These are phyloP conservation scores for Chytriomyces confervae DNA, from an alignment of 192 early-diverging fungal genomes.

Conservation along the genomic window DNA sequence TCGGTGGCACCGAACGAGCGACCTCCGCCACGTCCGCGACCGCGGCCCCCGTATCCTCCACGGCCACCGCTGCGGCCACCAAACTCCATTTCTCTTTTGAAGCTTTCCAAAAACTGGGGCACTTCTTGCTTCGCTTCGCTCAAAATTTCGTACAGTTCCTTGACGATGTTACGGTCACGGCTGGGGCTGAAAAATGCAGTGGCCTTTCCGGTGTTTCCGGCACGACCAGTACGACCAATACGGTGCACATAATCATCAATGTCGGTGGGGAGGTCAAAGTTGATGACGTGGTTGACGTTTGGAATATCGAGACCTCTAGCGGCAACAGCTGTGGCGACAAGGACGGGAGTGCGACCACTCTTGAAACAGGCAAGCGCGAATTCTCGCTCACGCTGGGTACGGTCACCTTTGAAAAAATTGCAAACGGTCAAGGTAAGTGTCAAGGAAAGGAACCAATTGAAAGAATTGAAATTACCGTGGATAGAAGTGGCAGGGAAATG, in stretches of 20 bases:
- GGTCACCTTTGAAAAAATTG: conserved; percentile 66
- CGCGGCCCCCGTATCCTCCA: conserved; percentile 53
- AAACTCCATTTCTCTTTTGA: conserved; percentile 53
- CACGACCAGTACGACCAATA: conserved; percentile 96
- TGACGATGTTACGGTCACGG: conserved; percentile 80
- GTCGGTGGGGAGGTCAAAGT: conserved; percentile 80
- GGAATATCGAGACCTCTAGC: conserved; percentile 94
- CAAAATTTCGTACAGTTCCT: conserved; percentile 85
- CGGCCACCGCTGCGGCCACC: conserved; percentile 60
- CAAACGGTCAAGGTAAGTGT: too few relatives aligned
- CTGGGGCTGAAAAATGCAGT: conserved; percentile 94
- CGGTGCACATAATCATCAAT: conserved; percentile 98
- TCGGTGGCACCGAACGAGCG: conserved; percentile 46
- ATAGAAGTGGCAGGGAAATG: conserved; percentile 93
- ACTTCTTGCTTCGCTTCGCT: conserved; percentile 95
- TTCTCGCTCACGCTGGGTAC: conserved; percentile 94
- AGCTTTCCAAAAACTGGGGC: conserved; percentile 75
- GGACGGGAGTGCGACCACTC: conserved; percentile 71
- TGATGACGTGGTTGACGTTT: conserved; percentile 86
- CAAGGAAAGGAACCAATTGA: too few relatives aligned
- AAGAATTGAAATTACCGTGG: conserved; percentile 51
- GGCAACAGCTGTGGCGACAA: conserved; percentile 98
- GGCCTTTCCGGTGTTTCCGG: conserved; percentile 89
- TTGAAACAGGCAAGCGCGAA: conserved; percentile 88
- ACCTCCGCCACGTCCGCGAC: conserved; percentile 41